phyloP scores from a whole-genome alignment of 2,329 filamentous ascomycete species.

The Ophiostoma perfectum region DNA sequence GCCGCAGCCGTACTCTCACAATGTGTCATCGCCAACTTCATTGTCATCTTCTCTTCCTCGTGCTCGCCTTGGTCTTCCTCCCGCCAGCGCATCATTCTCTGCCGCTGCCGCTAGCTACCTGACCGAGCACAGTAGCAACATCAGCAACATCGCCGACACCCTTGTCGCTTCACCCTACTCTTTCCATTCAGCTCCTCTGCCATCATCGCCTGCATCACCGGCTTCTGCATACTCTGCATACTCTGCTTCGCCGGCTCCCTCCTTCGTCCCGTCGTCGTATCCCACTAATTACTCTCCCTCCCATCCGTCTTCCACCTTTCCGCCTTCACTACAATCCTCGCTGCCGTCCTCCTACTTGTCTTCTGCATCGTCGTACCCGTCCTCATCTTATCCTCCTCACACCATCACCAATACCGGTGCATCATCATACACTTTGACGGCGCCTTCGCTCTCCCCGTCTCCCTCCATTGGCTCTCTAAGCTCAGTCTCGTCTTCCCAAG shows the following conservation, averaged over 20 bases:
- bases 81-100: constrained; percentile 22
- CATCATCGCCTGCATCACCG: constrained; percentile 12
- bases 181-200: constrained; percentile 6
- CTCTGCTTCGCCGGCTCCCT: constrained; percentile 17
- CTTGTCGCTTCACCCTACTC: constrained; percentile 17
- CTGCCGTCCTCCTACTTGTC: constrained; percentile 13
- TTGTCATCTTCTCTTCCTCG: constrained; percentile 12
- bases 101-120: constrained; percentile 17
- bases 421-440: constrained; percentile 21
- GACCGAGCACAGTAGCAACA: constrained; percentile 13
- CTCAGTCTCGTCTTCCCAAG: constrained; percentile 27
- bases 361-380: constrained; percentile 12
- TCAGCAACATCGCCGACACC: not conserved
- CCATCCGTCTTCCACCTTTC: not conserved
- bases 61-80: constrained; percentile 17
- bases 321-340: not conserved
- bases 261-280: constrained; percentile 6
- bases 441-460: constrained; percentile 23
- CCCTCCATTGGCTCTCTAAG: constrained; percentile 22
- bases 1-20: too few relatives aligned
- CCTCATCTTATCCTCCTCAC: constrained; percentile 7
- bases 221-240: not conserved
- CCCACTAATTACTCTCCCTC: constrained; percentile 8
- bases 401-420: constrained; percentile 17
- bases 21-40: not conserved